Base-by-base conservation (phyloP, 202 grass and related monocot species). In the Alloteropsis angusta region DNA sequence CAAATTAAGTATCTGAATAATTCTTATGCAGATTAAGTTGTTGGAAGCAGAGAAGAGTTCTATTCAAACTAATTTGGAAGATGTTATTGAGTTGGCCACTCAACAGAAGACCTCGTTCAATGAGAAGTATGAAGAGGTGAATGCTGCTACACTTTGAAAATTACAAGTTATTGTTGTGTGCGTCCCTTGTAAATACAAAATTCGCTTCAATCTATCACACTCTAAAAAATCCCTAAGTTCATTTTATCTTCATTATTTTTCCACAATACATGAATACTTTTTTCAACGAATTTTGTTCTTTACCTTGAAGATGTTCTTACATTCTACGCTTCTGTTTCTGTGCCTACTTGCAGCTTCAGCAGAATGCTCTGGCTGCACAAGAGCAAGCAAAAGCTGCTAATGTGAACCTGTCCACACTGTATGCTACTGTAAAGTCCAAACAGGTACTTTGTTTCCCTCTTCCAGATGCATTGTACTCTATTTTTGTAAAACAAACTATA, bases 111-210 rank as follows among this genome's bases (percentile, higher is more conserved):
- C 53, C 76, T 92, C 89, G 45, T 97, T 92, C 46, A 85, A 21
- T 13, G 83, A 90, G 80, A 90, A 90, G 64, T 93, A 87, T 75
- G 88, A 93, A 83, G 89, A 92, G 91, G 94, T 94, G 46, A 85
- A 67, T 75, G 43, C 46, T 82, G 32, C 71, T 41, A 81, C 34
- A 62, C 15, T 71, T 46, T 63, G 44, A 17, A 53, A 73, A 62
- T 65, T 77, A 42, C 14, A 45, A 87, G 12, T 78, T 87, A 28
- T 18, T 76, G 25, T 64, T 43, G 39, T 60, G 7, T 58, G 28
- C 63, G 9, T 35, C 46, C 28, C 8, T 52, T 35, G 8, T 49
- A 36, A 52, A 49, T 52, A 19, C 68, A 13, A 28, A 3, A 17
- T 46, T 68, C 5, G 18, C 12, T 30, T 70, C 66, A n/a, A 26